Conservation (phyloP, 2,329 filamentous ascomycete species). For the Microascus cirrosus region DNA sequence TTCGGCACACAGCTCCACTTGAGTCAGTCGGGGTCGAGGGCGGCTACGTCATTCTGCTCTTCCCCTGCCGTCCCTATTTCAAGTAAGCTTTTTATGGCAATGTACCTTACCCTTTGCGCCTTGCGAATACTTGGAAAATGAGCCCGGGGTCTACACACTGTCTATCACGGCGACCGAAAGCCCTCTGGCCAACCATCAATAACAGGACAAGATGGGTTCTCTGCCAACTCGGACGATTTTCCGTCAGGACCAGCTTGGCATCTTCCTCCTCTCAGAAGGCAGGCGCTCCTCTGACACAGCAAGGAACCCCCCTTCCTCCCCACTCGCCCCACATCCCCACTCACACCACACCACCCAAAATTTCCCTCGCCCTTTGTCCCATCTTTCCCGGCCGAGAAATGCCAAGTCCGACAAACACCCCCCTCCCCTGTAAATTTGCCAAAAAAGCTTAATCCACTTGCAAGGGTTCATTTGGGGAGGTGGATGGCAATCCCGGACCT, state of each 20-base stretch:
- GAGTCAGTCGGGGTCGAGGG: not conserved
- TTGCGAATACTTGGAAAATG: not conserved
- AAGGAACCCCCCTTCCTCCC: not conserved
- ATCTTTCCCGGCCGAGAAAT: not conserved
- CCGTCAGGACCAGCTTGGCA: not conserved
- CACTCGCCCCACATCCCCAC: not conserved
- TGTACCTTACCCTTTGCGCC: not conserved
- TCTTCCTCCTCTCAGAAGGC: not conserved
- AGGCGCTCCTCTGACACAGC: not conserved
- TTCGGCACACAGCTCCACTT: not conserved
- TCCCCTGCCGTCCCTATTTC: not conserved
- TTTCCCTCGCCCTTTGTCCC: not conserved
- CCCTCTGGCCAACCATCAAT: too few species aligned
- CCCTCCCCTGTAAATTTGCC: not conserved
- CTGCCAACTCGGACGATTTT: not conserved
- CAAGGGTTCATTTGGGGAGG: not conserved
- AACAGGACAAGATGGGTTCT: not conserved
- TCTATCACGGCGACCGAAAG: too few species aligned
- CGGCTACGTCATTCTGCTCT: not conserved
- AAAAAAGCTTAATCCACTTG: not conserved
- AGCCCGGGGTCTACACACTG: not conserved
- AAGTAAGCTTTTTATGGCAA: not conserved
- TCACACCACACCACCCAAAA: not conserved
- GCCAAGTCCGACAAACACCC: not conserved
- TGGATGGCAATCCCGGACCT: not conserved